Conservation (phyloP, 331 rosid genomes). For the Prunus yedoensis region DNA sequence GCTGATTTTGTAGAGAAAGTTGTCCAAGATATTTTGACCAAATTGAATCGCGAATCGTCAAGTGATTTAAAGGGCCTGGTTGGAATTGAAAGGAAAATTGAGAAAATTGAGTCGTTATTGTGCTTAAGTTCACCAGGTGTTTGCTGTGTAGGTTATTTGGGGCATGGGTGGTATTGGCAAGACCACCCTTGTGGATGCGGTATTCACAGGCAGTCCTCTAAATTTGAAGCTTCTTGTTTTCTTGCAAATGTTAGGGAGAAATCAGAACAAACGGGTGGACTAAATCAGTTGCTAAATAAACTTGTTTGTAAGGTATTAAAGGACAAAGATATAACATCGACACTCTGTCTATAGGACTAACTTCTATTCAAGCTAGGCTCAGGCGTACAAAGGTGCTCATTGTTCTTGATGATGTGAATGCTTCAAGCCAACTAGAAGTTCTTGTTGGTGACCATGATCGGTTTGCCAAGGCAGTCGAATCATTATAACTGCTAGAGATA, state of each 20-base stretch:
- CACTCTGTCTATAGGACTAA: constrained; percentile 22
- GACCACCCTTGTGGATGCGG: too few relatives aligned
- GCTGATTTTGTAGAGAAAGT: not conserved
- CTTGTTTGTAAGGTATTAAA: constrained; percentile 28
- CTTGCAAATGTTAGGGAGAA: constrained; percentile 1
- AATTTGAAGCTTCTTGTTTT: not conserved
- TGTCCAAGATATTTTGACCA: not conserved
- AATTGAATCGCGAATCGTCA: not conserved
- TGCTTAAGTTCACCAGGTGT: not conserved
- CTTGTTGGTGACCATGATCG: constrained; percentile 14
- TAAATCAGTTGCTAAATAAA: constrained; percentile 26
- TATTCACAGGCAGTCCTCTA: not conserved
- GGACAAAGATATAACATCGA: constrained; percentile 12
- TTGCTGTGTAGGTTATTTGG: not conserved
- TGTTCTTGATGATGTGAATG: constrained; percentile 49
- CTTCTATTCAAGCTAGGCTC: constrained; percentile 13
- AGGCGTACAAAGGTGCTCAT: constrained; percentile 32
- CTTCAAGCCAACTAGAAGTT: constrained; percentile 25
- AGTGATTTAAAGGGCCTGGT: not conserved
- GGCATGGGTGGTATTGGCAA: not conserved
- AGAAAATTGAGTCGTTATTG: not conserved
- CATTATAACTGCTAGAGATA: constrained; percentile 19
- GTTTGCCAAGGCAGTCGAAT: constrained; percentile 29
- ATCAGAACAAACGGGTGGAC: not conserved
- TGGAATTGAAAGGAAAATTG: not conserved